A percentile compares a stretch with the other conserved stretches of the same genome.
Evolutionary conservation across 805 yeast species (phyloP).

Genomic region (Saturnispora hagleri): DNA sequence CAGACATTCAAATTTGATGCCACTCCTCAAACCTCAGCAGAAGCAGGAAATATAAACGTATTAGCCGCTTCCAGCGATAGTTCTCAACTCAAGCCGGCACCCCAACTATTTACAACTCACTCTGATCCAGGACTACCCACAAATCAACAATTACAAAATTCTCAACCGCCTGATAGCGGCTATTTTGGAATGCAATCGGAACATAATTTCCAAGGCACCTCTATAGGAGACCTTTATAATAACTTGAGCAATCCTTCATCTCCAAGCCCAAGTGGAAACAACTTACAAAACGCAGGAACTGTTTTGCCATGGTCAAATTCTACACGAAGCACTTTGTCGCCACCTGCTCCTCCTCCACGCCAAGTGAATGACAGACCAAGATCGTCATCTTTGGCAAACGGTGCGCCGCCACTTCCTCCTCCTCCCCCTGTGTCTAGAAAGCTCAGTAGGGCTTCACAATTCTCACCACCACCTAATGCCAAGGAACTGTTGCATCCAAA

Average conservation of each 20-base stretch:
- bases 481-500: conserved; percentile 13
- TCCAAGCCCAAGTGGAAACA: not conserved
- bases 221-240: not conserved
- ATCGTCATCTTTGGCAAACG: conserved; percentile 14
- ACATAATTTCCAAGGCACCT: not conserved
- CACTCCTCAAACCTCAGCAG: not conserved
- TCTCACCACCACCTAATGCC: conserved; percentile 3
- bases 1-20: conserved; percentile 12
- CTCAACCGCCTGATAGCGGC: not conserved
- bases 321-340: not conserved
- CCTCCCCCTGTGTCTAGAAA: conserved; percentile 26
- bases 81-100: not conserved
- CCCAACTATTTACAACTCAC: not conserved
- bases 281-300: not conserved
- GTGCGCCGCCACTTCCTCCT: conserved; percentile 20
- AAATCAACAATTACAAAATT: not conserved
- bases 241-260: not conserved
- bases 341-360: conserved; percentile 24
- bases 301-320: not conserved
- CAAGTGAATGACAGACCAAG: conserved; percentile 12
- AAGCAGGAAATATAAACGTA: conserved; percentile 4
- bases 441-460: conserved; percentile 18
- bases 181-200: not conserved
- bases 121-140: not conserved
- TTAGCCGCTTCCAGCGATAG: conserved; percentile 9